Evolutionary conservation across 176 grass and related monocot species (phyloP).

Genomic region (Hsuehochloa calcarea): DNA sequence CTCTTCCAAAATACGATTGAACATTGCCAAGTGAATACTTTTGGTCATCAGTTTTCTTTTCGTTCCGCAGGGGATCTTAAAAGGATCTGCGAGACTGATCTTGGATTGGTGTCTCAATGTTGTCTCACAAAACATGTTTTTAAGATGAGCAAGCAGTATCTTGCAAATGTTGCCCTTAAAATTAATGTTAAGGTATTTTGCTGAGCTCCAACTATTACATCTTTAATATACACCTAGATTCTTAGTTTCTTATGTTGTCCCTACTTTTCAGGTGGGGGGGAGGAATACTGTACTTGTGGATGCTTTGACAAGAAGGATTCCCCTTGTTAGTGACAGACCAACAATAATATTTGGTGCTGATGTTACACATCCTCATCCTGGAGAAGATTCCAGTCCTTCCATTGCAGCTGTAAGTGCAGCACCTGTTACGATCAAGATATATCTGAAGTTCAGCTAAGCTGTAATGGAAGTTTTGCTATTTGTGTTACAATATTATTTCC

Average conservation of each 20-base stretch:
- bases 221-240: neutral
- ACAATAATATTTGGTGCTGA: slow-evolving; percentile 98
- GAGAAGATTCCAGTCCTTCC: slow-evolving; percentile 94
- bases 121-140: slow-evolving; percentile 96
- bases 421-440: neutral
- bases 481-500: neutral
- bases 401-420: slow-evolving; percentile 85
- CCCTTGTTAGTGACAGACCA: slow-evolving; percentile 77
- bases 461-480: neutral
- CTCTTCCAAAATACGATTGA: slow-evolving; percentile 1
- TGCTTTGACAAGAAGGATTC: slow-evolving; percentile 73
- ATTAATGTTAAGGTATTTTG: slow-evolving; percentile 86
- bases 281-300: slow-evolving; percentile 90
- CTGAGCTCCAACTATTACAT: slow-evolving; percentile 4
- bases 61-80: slow-evolving; percentile 72
- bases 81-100: slow-evolving; percentile 94
- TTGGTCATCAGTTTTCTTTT: slow-evolving; percentile 19
- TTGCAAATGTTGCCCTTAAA: slow-evolving; percentile 93
- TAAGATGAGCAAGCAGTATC: slow-evolving; percentile 93
- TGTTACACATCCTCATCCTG: slow-evolving; percentile 94
- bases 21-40: slow-evolving; percentile 1
- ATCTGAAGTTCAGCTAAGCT: neutral
- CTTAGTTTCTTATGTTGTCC: neutral
- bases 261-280: slow-evolving; percentile 68
- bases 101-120: slow-evolving; percentile 95